Evolutionary conservation across 768 basidiomycete genomes (phyloP).

Genomic region (Mycena olivaceomarginata): DNA sequence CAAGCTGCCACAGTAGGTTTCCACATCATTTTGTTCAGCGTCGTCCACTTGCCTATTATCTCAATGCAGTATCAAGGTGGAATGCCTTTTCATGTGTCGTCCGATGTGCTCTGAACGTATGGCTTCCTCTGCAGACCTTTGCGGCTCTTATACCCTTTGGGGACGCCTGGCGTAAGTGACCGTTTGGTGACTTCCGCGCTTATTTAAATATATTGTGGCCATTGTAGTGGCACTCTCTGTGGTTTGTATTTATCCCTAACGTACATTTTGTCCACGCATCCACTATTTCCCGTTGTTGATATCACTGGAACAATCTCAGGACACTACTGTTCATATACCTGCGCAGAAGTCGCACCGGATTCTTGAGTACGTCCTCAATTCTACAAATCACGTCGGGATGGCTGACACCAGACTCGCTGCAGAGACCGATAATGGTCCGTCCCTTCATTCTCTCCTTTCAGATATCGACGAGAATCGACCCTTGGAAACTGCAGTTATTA

Average conservation of each 20-base stretch:
- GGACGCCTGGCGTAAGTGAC: constrained; percentile 20
- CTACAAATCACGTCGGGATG: neutral
- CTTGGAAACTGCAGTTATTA: neutral
- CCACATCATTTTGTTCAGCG: neutral
- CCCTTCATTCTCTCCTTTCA: neutral
- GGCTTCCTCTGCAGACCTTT: neutral
- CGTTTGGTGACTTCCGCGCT: neutral
- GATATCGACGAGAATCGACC: neutral
- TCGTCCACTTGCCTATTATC: neutral
- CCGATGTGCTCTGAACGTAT: neutral
- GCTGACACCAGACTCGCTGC: neutral
- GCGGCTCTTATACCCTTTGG: constrained; percentile 20
- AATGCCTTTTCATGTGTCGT: neutral
- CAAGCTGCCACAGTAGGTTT: constrained; percentile 11
- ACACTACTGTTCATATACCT: constrained; percentile 16
- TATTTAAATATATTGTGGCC: neutral
- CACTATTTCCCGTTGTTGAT: neutral
- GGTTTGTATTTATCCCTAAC: constrained; percentile 13
- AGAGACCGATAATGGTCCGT: constrained; percentile 15
- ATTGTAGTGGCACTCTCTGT: constrained; percentile 16
- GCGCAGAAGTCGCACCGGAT: constrained; percentile 21
- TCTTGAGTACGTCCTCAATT: neutral
- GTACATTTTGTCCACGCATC: neutral
- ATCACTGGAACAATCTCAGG: neutral
- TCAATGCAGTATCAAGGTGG: constrained; percentile 13